Percentiles rank a stretch among this genome's conserved stretches.
Conservation (phyloP, 179 eudicot genomes). For the Beta macrorhiza region DNA sequence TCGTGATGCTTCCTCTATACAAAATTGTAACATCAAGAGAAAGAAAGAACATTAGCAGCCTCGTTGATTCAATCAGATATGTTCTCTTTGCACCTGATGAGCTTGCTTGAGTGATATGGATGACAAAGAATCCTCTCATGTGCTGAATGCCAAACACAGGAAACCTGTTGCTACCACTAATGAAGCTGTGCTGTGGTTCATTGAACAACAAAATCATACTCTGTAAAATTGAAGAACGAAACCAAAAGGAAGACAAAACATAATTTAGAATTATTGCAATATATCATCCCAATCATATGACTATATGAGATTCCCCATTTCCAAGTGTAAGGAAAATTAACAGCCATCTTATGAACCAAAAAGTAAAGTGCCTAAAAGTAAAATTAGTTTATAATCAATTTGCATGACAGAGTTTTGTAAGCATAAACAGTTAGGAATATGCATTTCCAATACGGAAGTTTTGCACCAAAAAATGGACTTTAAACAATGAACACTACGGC, state of each 20-base stretch:
- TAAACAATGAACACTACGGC: too few species aligned
- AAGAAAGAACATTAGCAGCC: slow-evolving; percentile 23
- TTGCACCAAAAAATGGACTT: too few species aligned
- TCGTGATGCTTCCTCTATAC: slow-evolving; percentile 22
- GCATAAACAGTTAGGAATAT: too few species aligned
- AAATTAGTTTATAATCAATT: background rate
- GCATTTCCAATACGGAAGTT: too few species aligned
- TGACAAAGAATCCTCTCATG: slow-evolving; percentile 23
- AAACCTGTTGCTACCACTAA: slow-evolving; percentile 22
- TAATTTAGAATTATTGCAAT: background rate
- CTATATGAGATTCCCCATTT: background rate
- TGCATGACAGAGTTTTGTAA: background rate
- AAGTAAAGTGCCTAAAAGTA: background rate
- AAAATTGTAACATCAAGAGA: slow-evolving; percentile 17
- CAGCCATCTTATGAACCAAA: background rate
- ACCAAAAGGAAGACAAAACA: background rate
- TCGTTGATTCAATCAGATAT: slow-evolving; percentile 14
- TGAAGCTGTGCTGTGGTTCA: slow-evolving; percentile 23
- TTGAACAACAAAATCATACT: slow-evolving; percentile 6
- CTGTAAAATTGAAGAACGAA: background rate
- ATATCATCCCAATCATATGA: background rate
- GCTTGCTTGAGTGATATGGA: slow-evolving; percentile 21
- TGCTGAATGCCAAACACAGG: slow-evolving; percentile 14
- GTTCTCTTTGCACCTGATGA: slow-evolving; percentile 18
- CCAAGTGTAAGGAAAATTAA: background rate